Conservation (phyloP, 768 basidiomycete species). For the Clitopilus hobsonii region DNA sequence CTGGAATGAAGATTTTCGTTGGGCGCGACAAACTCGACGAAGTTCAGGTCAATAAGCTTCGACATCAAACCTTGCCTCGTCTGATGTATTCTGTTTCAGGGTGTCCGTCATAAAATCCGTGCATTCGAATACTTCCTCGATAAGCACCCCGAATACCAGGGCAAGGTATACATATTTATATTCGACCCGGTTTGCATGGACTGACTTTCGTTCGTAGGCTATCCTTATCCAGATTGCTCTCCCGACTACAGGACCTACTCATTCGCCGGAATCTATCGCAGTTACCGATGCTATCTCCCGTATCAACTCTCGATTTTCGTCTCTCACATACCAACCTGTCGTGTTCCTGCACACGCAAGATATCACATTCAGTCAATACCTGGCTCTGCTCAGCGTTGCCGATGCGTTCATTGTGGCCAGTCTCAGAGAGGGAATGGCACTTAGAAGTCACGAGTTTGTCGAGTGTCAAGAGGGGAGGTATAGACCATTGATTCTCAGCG, state of each 20-base stretch:
- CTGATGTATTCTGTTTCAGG: constrained; percentile 26
- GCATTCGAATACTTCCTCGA: constrained; percentile 83
- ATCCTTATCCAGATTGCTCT: constrained; percentile 87
- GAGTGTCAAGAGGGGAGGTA: constrained; percentile 74
- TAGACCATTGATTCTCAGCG: constrained; percentile 74
- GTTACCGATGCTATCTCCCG: constrained; percentile 74
- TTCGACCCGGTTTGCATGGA: background rate
- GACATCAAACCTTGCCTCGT: background rate
- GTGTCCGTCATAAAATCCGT: constrained; percentile 77
- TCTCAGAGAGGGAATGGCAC: constrained; percentile 85
- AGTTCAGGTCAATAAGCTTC: constrained; percentile 45
- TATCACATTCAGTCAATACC: constrained; percentile 80
- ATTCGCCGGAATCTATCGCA: constrained; percentile 42
- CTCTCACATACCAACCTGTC: constrained; percentile 82
- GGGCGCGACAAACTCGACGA: constrained; percentile 88
- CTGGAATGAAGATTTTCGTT: constrained; percentile 83
- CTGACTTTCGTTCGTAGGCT: constrained; percentile 31
- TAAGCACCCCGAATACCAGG: constrained; percentile 73
- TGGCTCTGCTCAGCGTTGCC: constrained; percentile 75
- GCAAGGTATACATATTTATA: constrained; percentile 40
- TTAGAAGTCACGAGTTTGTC: constrained; percentile 79
- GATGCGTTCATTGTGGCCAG: constrained; percentile 85
- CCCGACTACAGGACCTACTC: constrained; percentile 65
- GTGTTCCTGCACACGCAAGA: constrained; percentile 85
- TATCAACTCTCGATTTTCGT: constrained; percentile 80